Evolutionary conservation across 1,139 yeast species (phyloP), one percentile per base, ranked within the genome.

Genomic region (Kluyveromyces sp.): DNA sequence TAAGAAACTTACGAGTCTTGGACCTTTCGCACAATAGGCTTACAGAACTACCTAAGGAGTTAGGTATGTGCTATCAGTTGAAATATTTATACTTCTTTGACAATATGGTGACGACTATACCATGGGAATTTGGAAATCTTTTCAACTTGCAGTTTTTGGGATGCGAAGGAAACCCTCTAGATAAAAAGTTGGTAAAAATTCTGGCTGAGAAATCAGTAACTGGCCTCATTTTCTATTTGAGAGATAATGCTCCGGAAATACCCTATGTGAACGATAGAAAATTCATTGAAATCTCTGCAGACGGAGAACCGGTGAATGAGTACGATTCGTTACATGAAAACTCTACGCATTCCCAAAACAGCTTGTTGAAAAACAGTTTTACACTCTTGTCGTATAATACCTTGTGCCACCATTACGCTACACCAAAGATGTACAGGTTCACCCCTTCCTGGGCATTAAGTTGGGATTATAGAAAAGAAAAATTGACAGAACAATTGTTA

Each of bases 401-500:
- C 2, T 72, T 92, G 60, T 92, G 98, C 65, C 97, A 92, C 61
- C 94, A 84, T 63, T 89, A 89, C 68, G 97, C 97, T 3, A 88
- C 96, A 8, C 76, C 94, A 17, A 84, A 80, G 63, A 75, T 89
- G 83, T 94, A 86, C 63, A 89, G 85, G 56, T 92, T 86, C 61
- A 88, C 97, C 2, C 97, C 97, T 26, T 80, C 95, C 1, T 92
- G 98, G 98, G 98, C 97, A 4, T 74, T 92, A 50, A 78, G 80
- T 43, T 89, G 97, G 97, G 84, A 83, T n/a, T 88, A 83, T 65
- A 81, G 99, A 66, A 78, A 83, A 59, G 80, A 82, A 46, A 70
- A 77, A 41, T 73, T 92, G 51, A 77, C 80, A 49, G 79, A 82
- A 52, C 95, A 92, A 63, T 74, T 92, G 15, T 60, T 80, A 42